phyloP scores from a whole-genome alignment of 1,284 basidiomycete species.

The Ceraceosorus guamensis region DNA sequence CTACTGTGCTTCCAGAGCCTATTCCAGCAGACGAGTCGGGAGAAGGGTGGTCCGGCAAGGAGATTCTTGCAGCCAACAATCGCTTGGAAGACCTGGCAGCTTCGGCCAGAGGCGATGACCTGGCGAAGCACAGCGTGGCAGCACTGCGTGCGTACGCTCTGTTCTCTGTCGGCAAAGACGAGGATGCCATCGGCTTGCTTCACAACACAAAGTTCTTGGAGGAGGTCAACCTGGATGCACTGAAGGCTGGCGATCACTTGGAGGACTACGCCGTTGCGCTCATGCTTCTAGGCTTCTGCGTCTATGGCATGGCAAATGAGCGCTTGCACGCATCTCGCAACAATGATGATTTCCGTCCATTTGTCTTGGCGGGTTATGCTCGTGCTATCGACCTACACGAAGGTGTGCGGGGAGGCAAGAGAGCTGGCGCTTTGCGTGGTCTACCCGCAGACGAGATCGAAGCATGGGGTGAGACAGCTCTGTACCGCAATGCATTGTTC shows the following conservation, averaged over 20 bases:
- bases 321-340: slow-evolving; percentile 21
- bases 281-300: slow-evolving; percentile 30
- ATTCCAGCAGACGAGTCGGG: slow-evolving; percentile 17
- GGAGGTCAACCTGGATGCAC: slow-evolving; percentile 18
- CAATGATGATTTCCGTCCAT: slow-evolving; percentile 25
- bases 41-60: slow-evolving; percentile 30
- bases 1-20: slow-evolving; percentile 28
- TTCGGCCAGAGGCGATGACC: slow-evolving; percentile 12
- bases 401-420: slow-evolving; percentile 33
- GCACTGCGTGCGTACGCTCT: slow-evolving; percentile 31
- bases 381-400: slow-evolving; percentile 44
- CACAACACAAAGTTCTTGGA: slow-evolving; percentile 33
- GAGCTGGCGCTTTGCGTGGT: slow-evolving; percentile 34
- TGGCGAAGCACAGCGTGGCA: slow-evolving; percentile 9
- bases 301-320: slow-evolving; percentile 45
- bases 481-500: slow-evolving; percentile 43
- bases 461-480: slow-evolving; percentile 41
- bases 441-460: slow-evolving; percentile 43
- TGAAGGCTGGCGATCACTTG: slow-evolving; percentile 15
- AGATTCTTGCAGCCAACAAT: slow-evolving; percentile 17
- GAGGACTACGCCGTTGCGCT: slow-evolving; percentile 23
- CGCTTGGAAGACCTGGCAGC: slow-evolving; percentile 21
- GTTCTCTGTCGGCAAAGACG: slow-evolving; percentile 37
- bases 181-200: slow-evolving; percentile 33
- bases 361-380: slow-evolving; percentile 36